These are phyloP conservation scores for Yamagishiella unicocca DNA, from an alignment of 139 green algal genomes.

Conservation along the genomic window DNA sequence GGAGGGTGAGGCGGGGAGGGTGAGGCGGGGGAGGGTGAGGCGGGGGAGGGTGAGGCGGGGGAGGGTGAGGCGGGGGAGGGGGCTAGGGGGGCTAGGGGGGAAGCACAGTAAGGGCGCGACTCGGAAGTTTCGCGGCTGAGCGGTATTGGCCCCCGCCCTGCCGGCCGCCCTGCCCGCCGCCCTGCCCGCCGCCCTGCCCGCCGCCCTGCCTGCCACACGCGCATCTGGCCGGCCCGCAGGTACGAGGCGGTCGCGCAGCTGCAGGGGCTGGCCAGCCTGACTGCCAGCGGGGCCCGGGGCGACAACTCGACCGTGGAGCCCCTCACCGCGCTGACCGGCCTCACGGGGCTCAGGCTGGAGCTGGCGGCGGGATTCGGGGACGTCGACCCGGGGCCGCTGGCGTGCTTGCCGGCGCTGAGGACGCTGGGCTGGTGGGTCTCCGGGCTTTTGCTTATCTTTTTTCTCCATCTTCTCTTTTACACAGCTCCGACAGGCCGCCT, in stretches of 20 bases:
- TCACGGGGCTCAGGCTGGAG: conserved; percentile 22
- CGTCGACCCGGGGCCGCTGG: conserved; percentile 6
- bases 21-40: not conserved
- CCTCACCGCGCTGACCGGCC: not conserved
- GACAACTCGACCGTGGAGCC: not conserved
- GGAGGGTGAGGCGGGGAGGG: not conserved
- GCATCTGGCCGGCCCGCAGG: not conserved
- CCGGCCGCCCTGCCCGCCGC: too few species aligned
- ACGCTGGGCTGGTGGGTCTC: conserved; percentile 36
- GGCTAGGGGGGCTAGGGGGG: not conserved
- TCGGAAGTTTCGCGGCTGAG: too few species aligned
- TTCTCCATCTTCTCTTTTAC: too few species aligned
- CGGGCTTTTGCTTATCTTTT: too few species aligned
- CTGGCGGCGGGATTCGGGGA: not conserved
- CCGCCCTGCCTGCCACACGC: not conserved
- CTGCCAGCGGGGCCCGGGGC: not conserved
- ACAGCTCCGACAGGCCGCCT: too few species aligned
- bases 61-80: not conserved
- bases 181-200: not conserved
- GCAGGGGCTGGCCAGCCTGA: not conserved
- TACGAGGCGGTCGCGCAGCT: conserved; percentile 5
- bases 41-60: not conserved
- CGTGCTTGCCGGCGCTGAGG: conserved; percentile 1
- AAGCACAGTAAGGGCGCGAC: too few species aligned
- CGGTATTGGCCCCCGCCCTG: too few species aligned